Base-by-base conservation (phyloP, 768 basidiomycete species). In the Cubamyces lactineus region DNA sequence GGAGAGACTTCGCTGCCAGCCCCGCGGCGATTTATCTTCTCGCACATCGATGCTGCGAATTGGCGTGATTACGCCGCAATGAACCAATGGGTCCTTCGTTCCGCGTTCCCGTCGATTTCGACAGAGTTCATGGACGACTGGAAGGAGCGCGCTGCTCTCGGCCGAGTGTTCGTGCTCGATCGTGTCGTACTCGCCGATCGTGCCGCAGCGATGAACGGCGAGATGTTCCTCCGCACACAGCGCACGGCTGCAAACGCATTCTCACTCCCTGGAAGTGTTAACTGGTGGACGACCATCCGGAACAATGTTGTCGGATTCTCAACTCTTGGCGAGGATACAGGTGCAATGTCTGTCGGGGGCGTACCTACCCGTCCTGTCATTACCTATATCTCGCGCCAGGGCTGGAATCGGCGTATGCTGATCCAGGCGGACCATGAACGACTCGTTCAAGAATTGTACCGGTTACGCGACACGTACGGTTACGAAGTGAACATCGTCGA, bases 51-150 rank as follows among this genome's bases (percentile, higher is more conserved):
- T 65, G 84, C 86, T 12, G 82, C 79, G 53, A 87, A 92, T 67
- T 97, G 94, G 94, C 85, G 92, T 19, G 95, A 97, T 75, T 94
- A 95, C 64, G 86, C 95, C 6, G 77, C 80, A 39, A 94, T 97
- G 94, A 96, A 96, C 73, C 85, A 95, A 76, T 92, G 85, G 82
- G 84, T 95, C 49, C 78, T 92, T 24, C 87, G 89, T 50, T 83
- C 86, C 30, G 82, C 86, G 59, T 94, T 96, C 73, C 95, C 95
- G 1, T 90, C 88, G 2, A 78, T 86, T 56, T 83, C 85, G 1
- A 85, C 91, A 77, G 94, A 96, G 73, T 96, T 89, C 74, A 76
- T 80, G 48, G 82, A 86, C 65, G 95, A 96, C 74, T 96, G 94
- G 87, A 79, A 79, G 28, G 95, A 96, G 70, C 86, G 94, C 50